phyloP scores from a whole-genome alignment of 1,139 yeast species.

The Pichia sp. region DNA sequence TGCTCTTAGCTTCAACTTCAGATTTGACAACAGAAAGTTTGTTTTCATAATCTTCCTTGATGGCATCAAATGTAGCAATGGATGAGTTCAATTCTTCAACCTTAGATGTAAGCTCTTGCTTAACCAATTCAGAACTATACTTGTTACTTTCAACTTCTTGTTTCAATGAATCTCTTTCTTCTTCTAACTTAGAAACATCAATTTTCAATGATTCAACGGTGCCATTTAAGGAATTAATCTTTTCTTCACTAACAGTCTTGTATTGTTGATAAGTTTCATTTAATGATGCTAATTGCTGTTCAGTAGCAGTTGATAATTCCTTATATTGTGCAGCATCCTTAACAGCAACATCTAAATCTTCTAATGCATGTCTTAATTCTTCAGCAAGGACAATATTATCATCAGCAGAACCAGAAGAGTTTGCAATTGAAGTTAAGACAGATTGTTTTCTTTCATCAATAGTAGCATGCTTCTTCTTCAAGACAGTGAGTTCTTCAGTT shows the following conservation, averaged over 20 bases:
- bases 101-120: constrained; percentile 38
- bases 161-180: constrained; percentile 30
- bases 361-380: constrained; percentile 42
- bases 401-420: constrained; percentile 33
- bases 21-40: constrained; percentile 19
- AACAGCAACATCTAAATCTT: constrained; percentile 47
- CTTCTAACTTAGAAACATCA: constrained; percentile 32
- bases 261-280: constrained; percentile 43
- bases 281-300: constrained; percentile 44
- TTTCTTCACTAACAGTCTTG: constrained; percentile 30
- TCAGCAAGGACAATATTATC: constrained; percentile 36
- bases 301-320: constrained; percentile 47
- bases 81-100: constrained; percentile 32
- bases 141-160: constrained; percentile 27
- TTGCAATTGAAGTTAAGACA: constrained; percentile 37
- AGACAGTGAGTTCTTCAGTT: constrained; percentile 24
- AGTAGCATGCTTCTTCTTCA: constrained; percentile 27
- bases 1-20: constrained; percentile 21
- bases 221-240: constrained; percentile 9
- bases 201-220: constrained; percentile 23
- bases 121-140: constrained; percentile 32
- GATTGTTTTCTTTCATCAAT: constrained; percentile 37
- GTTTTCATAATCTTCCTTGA: constrained; percentile 27
- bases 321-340: constrained; percentile 51
- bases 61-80: constrained; percentile 25